Base-by-base conservation (phyloP, 192 early-diverging fungal genomes). In the Diversispora eburnea region DNA sequence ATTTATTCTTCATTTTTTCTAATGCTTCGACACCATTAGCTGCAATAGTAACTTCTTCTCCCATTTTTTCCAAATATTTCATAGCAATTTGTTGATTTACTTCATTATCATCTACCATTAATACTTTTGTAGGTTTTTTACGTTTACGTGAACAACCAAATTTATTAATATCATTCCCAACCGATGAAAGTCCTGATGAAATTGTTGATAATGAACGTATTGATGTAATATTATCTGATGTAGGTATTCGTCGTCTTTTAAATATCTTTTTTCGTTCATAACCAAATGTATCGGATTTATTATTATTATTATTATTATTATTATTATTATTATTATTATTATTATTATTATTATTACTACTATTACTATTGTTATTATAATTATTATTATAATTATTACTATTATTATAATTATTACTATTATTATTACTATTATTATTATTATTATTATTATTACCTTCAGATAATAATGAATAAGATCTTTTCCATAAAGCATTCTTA, bases 101-200 rank as follows among this genome's bases (percentile, higher is more conserved):
- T 58, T 58, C 57, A 58, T 58, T 58, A 58, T 58, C 57, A 10
- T 58, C 57, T 3, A 58, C 57, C 57, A 58, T 58, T 22, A 58
- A 22, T 22, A 58, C 57, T 22, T 58, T 58, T 8, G 57, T 17
- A 4, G 57, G 57, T 58, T 58, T 58, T 10, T 22, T 58, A 58
- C 25, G 57, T 22, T 25, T 58, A 2, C 22, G 57, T 17, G 3
- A 22, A 10, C 19, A 22, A 10, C 20, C 56, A 57, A 4, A 57
- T 9, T 57, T 57, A 22, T 8, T n/a, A 4, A 10, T 22, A 9
- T 8, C 20, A 25, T 10, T 58, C 8, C 20, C 4, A 9, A 22
- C 6, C 0, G 56, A 57, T 5, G 17, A 57, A 20, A 6, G n/a
- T 9, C n/a, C 56, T 20, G 56, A 57, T 22, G 54, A 56, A 19